Evolutionary conservation across 2,329 filamentous ascomycete species (phyloP).

Genomic region (Thelonectria blattea): DNA sequence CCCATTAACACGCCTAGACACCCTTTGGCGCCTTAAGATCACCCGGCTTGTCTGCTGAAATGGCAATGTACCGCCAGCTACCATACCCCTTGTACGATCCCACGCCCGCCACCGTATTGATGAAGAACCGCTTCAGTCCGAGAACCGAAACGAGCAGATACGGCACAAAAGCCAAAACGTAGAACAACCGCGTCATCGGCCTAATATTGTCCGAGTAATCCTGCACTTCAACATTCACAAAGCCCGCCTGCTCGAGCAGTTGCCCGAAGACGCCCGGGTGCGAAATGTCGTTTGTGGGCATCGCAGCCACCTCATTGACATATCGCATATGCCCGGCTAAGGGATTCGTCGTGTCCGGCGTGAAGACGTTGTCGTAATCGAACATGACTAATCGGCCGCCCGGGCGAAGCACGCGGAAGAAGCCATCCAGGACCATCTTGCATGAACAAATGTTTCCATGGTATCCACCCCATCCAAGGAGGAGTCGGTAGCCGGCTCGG

Average conservation of each 20-base stretch:
- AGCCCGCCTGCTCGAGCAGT: slow-evolving; percentile 53
- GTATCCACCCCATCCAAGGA: slow-evolving; percentile 60
- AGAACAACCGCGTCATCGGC: slow-evolving; percentile 57
- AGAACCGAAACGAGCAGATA: slow-evolving; percentile 52
- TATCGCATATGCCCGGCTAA: slow-evolving; percentile 33
- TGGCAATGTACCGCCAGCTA: slow-evolving; percentile 24
- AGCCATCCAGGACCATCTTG: slow-evolving; percentile 51
- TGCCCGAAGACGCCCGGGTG: slow-evolving; percentile 46
- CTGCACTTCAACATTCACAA: slow-evolving; percentile 50
- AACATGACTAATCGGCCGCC: slow-evolving; percentile 53
- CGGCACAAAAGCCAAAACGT: slow-evolving; percentile 51
- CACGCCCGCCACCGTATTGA: slow-evolving; percentile 43
- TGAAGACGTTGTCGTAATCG: slow-evolving; percentile 52
- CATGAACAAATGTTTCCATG: slow-evolving; percentile 63
- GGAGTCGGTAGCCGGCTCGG: slow-evolving; percentile 49
- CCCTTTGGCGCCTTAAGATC: slow-evolving; percentile 5
- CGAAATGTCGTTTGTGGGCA: slow-evolving; percentile 53
- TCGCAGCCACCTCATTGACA: slow-evolving; percentile 51
- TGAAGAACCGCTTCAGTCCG: slow-evolving; percentile 51
- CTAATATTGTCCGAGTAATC: slow-evolving; percentile 54
- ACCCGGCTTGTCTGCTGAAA: slow-evolving; percentile 26
- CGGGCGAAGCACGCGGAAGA: slow-evolving; percentile 54
- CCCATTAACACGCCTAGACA: too few relatives aligned
- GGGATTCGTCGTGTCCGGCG: slow-evolving; percentile 34
- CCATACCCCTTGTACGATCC: slow-evolving; percentile 19